Evolutionary conservation across 371 early-diverging fungal species (phyloP), one percentile per base, ranked within the genome.

Genomic region (Lichtheimia ramosa): DNA sequence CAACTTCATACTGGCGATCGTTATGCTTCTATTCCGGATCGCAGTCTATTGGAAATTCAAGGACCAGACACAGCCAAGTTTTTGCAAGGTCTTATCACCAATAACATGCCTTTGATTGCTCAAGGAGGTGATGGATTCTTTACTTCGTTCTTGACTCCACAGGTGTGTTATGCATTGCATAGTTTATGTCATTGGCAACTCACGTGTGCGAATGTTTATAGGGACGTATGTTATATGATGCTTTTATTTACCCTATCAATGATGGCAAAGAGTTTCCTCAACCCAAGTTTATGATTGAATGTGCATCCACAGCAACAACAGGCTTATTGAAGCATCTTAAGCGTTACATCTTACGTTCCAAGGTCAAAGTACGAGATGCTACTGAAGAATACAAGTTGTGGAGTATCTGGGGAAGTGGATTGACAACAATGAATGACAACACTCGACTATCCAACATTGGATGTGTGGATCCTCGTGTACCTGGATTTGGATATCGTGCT

Each of bases 161-260:
- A 93, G 73, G 92, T 91, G 77, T 23, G 5, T 6, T 48, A 27
- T 15, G 51, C 39, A 39, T 51, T 51, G 27, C 25, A 27, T 27
- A 15, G 16, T 16, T 46, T 6, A 46, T 46, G 20, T 16, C 18
- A 46, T 34, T 34, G 27, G 7, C 6, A n/a, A 43, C 20, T 43
- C 20, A 20, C 20, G 46, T 48, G 48, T 20, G 23, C 3, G 13
- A 48, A 54, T 49, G 15, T 42, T 42, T 23, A 42, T 68, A 86
- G 86, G 94, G 98, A 3, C 85, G 98, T 43, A 83, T 97, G 59
- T 71, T 97, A 13, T 90, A 81, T 59, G 98, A 98, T 67, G 89
- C 89, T 5, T 94, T 98, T 64, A 85, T 97, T 28, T 92, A 96
- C 65, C 92, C 92, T 2, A 61, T 76, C 41, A 89, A 90, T 71